Evolutionary conservation across 1,284 basidiomycete species (phyloP), one percentile per base, ranked within the genome.

Genomic region (Sphagnurus paluster): DNA sequence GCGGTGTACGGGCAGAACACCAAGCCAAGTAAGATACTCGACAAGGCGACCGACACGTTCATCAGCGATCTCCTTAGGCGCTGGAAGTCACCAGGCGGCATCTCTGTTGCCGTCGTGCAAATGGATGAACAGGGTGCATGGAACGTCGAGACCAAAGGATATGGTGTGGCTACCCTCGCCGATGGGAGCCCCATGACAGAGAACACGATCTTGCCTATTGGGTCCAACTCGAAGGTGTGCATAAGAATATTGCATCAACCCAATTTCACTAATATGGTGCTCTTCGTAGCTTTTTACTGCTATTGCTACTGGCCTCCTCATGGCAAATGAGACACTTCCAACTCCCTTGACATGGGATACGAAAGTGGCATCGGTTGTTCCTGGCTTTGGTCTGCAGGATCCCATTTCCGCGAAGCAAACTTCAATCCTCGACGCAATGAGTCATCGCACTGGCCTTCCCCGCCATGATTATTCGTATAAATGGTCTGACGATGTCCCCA

Each of bases 341-440:
- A n/a, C n/a, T n/a, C n/a, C 51, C 10, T 44, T 62, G 9, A 48
- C 57, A 7, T 63, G 61, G 59, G 53, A 45, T 4, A 54, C 57
- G 7, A 61, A 59, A 40, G 48, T 64, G 13, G 48, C 49, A 6
- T 49, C 55, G 11, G 24, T 64, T 13, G 41, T 60, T 6, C 60
- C 63, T 0, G 46, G 45, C 19, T 62, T 56, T 55, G 44, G 48
- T 36, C 33, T 62, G 16, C 26, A 38, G 23, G 46, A 42, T 17
- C 13, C 42, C 4, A 19, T 48, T 17, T 28, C 50, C 2, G 38
- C 39, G 11, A 44, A 41, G 4, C 30, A 51, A 25, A 23, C 36
- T n/a, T 23, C 42, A 0, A 42, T 51, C 7, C 16, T 44, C n/a
- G 50, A 51, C 23, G 33, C 42, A 4, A 44, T 51, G 42, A 45